Evolutionary conservation across 1,284 basidiomycete genomes (phyloP).

Genomic region (Fomes fomentarius): DNA sequence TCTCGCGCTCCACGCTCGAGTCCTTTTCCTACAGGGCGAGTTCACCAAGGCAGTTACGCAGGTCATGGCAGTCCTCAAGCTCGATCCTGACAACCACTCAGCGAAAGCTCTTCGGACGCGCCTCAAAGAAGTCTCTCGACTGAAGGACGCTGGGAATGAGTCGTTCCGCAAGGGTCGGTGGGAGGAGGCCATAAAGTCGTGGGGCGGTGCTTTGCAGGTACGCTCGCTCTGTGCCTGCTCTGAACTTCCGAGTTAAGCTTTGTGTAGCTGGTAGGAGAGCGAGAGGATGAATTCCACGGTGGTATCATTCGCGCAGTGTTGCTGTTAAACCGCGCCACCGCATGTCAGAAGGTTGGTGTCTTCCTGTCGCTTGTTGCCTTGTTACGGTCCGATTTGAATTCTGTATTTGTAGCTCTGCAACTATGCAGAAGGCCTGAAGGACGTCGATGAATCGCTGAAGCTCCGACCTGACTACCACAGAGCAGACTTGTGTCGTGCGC

Average conservation of each 20-base stretch:
- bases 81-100: conserved; percentile 22
- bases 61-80: conserved; percentile 2
- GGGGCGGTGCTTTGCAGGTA: conserved; percentile 16
- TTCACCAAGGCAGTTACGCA: conserved; percentile 8
- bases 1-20: conserved; percentile 10
- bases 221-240: background rate
- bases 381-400: no score
- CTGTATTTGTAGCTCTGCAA: conserved; percentile 3
- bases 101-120: conserved; percentile 11
- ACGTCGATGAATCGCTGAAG: conserved; percentile 13
- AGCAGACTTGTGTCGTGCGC: conserved; percentile 12
- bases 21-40: conserved; percentile 19
- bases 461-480: conserved; percentile 8
- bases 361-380: background rate
- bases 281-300: conserved; percentile 18
- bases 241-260: background rate
- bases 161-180: conserved; percentile 6
- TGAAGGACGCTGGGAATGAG: conserved; percentile 12
- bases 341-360: conserved; percentile 12
- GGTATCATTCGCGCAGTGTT: conserved; percentile 18
- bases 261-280: background rate
- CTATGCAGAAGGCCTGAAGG: conserved; percentile 14
- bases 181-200: conserved; percentile 4
- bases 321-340: conserved; percentile 15
- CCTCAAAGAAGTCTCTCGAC: conserved; percentile 3